Base-by-base conservation (phyloP, 306 rosid species). In the Trifolium dubium region DNA sequence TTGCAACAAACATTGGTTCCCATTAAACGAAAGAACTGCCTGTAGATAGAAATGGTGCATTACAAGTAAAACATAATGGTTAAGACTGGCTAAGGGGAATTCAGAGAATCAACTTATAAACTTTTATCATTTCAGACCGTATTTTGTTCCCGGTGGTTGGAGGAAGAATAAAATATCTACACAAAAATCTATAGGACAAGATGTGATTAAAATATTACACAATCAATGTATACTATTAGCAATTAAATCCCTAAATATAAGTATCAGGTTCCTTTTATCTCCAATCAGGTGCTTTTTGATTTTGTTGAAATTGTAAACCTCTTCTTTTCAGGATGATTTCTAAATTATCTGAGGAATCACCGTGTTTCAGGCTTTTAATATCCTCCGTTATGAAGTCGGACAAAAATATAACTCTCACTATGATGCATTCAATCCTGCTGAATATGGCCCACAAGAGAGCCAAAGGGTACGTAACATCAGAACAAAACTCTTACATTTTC, bases 311-410 rank as follows among this genome's bases (percentile, higher is more conserved):
- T 71, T 73, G 81, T 49, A 51, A 67, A 72, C 70, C 67, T 83
- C 81, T 76, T 69, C 83, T 85, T 83, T 82, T 81, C 82, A 41
- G 74, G 83, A 47, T 71, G 72, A 46, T 81, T 82, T 69, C 81
- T 44, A 80, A 80, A 80, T 80, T 75, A 80, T 82, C 56, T 78
- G 79, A 77, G 80, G 82, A 79, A 73, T 79, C 83, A 49, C 77
- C 80, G 72, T 85, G 85, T 94, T 88, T 85, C 96, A 94, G 99
- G 92, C 88, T 73, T 95, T 90, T 79, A 88, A 88, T 69, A 13
- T 95, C 79, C 84, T 95, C 86, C 92, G 92, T 70, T 90, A 95
- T 81, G 83, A 86, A 83, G 58, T 90, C 12, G 97, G 96, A 60
- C 98, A 92, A 85, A 92, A 28, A 85, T 95, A 95, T 77, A 67